Evolutionary conservation across 1,139 yeast species (phyloP), one percentile per base, ranked within the genome.

Genomic region (Saccharomyces hybrid): DNA sequence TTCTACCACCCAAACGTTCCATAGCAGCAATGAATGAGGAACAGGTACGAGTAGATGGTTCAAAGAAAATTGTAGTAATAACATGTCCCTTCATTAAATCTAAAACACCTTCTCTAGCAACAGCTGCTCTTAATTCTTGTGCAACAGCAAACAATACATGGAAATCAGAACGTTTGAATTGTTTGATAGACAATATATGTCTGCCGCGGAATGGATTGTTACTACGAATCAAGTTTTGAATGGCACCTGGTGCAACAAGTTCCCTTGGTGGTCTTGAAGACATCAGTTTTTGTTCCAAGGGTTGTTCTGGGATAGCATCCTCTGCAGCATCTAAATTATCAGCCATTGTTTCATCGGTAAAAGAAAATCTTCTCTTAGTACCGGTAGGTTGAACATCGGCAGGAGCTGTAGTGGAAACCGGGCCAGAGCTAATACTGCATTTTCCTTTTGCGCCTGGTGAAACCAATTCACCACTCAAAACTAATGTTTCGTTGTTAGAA

Each of bases 1-100:
- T 96, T 73, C 96, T 84, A 70, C 99, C 99, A 72, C 99, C 99
- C 66, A 95, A 80, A 77, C 99, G 87, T 79, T 95, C 98, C 99
- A 95, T 95, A 58, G 99, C 99, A 64, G 97, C 96, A 72, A 95
- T 96, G 71, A 95, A 95, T 1, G 98, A 91, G 26, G 97, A 84
- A 16, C 95, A 82, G 31, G 99, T 95, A 74, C 99, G 83, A 49
- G 99, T 95, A 9, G 97, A 89, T 64, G 99, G 99, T 76, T 95
- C 99, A 73, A 90, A 95, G 77, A 95, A 95, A 79, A 95, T 85
- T 26, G 98, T 93, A 52, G 97, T 89, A 68, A 95, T 78, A 53
- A 95, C 84, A 69, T 96, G 84, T 59, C 98, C 96, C 73, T 84
- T 81, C 74, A 93, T 81, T 59, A 95, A 73, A 71, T 93, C 96